These are phyloP conservation scores for Trichoderma gracile DNA, from an alignment of 2,329 filamentous ascomycete genomes.

Conservation along the genomic window DNA sequence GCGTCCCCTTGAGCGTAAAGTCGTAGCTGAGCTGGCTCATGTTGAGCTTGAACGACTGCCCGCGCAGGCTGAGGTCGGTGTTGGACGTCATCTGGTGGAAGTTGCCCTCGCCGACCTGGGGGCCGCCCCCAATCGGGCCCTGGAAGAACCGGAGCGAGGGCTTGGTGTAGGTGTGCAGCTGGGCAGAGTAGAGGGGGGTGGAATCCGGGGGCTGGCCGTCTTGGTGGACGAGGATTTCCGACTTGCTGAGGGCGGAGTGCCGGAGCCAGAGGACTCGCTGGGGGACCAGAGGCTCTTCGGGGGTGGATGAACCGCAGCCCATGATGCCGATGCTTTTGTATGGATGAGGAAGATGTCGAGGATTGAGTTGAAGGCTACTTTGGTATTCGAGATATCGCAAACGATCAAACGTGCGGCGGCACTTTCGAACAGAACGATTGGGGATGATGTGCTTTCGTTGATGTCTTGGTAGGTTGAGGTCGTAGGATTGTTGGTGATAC, in stretches of 20 bases:
- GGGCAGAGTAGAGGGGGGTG: constrained; percentile 31
- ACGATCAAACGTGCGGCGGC: too few species aligned
- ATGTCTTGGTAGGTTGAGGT: too few species aligned
- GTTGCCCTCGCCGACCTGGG: constrained; percentile 28
- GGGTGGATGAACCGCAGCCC: constrained; percentile 16
- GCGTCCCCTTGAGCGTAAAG: constrained; percentile 3
- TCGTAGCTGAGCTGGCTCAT: neutral
- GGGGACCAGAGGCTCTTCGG: constrained; percentile 1
- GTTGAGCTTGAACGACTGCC: neutral
- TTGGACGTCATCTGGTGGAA: constrained; percentile 29
- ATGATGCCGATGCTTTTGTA: neutral
- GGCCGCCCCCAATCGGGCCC: constrained; percentile 27
- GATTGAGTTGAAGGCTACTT: neutral
- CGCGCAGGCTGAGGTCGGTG: constrained; percentile 4
- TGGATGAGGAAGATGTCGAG: neutral
- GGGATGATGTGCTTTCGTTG: too few species aligned
- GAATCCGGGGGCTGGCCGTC: constrained; percentile 26
- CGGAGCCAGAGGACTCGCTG: constrained; percentile 15
- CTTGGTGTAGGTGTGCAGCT: constrained; percentile 17
- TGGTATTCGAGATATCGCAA: too few species aligned
- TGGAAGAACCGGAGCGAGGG: constrained; percentile 29
- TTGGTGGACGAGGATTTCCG: constrained; percentile 27
- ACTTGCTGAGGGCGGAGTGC: constrained; percentile 3
- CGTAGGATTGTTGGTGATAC: too few species aligned
- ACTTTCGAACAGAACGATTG: too few species aligned